Evolutionary conservation across 2,329 filamentous ascomycete genomes (phyloP), one percentile per base, ranked within the genome.

Genomic region (Diaporthe ampelina): DNA sequence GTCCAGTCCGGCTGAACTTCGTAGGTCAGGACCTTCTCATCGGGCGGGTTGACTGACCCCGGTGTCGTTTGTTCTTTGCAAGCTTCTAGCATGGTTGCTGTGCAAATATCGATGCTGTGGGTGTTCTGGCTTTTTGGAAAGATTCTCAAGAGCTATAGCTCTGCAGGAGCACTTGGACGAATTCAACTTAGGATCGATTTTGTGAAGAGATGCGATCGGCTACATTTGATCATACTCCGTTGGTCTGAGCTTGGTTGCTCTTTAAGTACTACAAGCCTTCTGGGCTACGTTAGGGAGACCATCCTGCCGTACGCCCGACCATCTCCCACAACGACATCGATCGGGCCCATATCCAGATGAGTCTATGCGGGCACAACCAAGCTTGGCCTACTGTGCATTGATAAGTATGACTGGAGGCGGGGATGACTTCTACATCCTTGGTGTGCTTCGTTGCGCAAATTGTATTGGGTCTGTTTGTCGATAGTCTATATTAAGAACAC

Each of bases 401-500:
- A 63, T 63, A n/a, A 21, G 59, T 48, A 40, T 48, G 59, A 63
- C 24, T 48, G 17, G 17, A 63, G 15, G 48, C 40, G 40, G 24
- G 3, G 21, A 26, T 48, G 40, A 63, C 24, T 63, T 63, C 17
- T 32, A n/a, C 21, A 26, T 13, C 29, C 24, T 63, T 63, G 59
- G 59, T 63, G 13, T 63, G 24, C 59, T 63, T n/a, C 40, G 40
- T 63, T 45, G 24, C n/a, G 59, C 40, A 48, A 59, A 9, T 48
- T 10, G 24, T 48, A 11, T 32, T 63, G n/a, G 58, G 7, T 40
- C 57, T 26, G n/a, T 21, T 61, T 15, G 37, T 43, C 35, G 10
- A 63, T 32, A 4, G 32, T 48, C 59, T 63, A 63, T 63, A 29
- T 63, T 63, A 63, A 32, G 40, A 63, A 48, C 37, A 63, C n/a